Evolutionary conservation across 75 land plant genomes (phyloP), one percentile per base, ranked within the genome.

Genomic region (Gnetum montanum): DNA sequence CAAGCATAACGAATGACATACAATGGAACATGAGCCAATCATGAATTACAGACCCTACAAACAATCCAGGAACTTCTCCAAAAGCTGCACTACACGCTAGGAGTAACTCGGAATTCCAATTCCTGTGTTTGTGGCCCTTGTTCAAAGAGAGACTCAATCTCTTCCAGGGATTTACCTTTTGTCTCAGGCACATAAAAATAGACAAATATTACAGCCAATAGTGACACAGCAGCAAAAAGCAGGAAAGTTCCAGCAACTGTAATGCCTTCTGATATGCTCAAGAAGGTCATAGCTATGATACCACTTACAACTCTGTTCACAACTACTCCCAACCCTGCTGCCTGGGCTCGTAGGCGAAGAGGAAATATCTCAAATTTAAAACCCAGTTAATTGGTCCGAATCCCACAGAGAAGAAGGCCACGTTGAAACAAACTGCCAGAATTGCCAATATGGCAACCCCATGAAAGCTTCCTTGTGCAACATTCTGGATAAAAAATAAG

Each of bases 361-460:
- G 83, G 95, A 52, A 86, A 89, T 29, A 86, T 86, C 60, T 89
- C 95, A 0, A 91, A 89, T 8, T 73, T 38, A 82, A 40, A 26
- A 86, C 91, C 86, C 80, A 82, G 34, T 63, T 50, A 8, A 86
- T 62, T 4, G 95, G 95, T 6, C 95, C 95, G n/a, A 89, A 61
- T 10, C 95, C 95, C 0, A 89, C 29, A n/a, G 95, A 86, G 62
- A 89, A 89, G 66, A 82, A 86, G 1, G 87, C 78, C 1, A 89
- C 88, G 63, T 77, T 76, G 3, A 72, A 70, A 43, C 91, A 82
- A 5, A 89, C 82, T 29, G 71, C 72, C 1, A 82, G 29, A 19
- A 89, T 64, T 18, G 91, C 72, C 4, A 89, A 4, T 13, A 72
- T 7, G 6, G 47, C 57, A 38, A 37, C 34, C 19, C 27, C 50